Base-by-base conservation (phyloP, 1,284 basidiomycete genomes). In the Ustilago loliicola region DNA sequence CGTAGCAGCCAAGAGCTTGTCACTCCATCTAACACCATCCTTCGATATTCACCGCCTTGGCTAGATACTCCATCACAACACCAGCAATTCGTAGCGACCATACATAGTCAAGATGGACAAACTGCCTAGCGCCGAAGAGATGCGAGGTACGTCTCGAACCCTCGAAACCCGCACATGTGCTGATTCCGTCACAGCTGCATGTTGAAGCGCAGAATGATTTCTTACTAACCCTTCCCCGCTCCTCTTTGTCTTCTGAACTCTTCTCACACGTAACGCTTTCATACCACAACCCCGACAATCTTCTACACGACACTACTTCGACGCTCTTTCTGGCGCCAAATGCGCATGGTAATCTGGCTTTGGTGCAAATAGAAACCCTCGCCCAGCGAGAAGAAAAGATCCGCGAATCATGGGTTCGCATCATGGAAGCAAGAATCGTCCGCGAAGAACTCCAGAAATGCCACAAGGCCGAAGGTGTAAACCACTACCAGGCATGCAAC, bases 371-470 rank as follows among this genome's bases (percentile, higher is more conserved):
- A 71, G 77, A 77, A 30, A 72, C 66, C 27, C 73, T 79, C 66
- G 54, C 66, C 21, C 90, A 90, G 77, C 92, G 93, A 57, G 94
- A 96, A 70, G 89, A 91, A 54, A 90, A 91, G 87, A 89, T 98
- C 83, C 92, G 94, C 69, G 94, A 97, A 88, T 93, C 93, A 65
- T 99, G 96, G 96, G 90, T 98, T 52, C 92, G 92, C 83, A 92
- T 93, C 29, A 97, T 98, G 95, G 94, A 98, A 88, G 91, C 92
- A 27, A 91, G 94, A 57, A 89, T 99, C 68, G 94, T 98, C 60
- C 91, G 92, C 74, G 92, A 94, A 75, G 94, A 97, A 87, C 90
- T 99, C 65, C 90, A 92, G 75, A 96, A 95, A 87, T 99, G 96
- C 88, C 94, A 96, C 86, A 90, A 91, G 83, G 89, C 90, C 23